These are phyloP conservation scores for Boletus fagicola DNA, from an alignment of 768 basidiomycete species.

Conservation along the genomic window DNA sequence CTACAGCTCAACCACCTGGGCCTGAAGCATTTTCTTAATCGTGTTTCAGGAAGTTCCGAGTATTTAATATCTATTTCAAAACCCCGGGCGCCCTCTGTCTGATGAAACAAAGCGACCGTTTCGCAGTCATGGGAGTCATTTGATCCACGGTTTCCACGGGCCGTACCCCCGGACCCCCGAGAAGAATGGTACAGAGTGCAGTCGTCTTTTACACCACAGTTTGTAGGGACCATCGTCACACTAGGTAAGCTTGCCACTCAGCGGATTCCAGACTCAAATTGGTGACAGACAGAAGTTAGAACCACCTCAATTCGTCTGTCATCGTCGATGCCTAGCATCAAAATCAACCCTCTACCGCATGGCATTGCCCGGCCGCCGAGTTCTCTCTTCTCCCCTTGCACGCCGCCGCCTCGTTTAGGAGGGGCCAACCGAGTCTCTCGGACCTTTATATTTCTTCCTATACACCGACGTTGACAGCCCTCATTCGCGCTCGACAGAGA, in stretches of 20 bases:
- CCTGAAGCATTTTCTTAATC: too few species aligned
- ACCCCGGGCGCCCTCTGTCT: too few species aligned
- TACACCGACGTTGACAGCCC: neutral
- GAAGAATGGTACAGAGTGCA: neutral
- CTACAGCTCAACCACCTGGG: too few species aligned
- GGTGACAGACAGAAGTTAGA: neutral
- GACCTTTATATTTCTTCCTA: neutral
- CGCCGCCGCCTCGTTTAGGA: neutral
- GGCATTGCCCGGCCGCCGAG: neutral
- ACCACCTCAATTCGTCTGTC: neutral
- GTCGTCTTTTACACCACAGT: neutral
- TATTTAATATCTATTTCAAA: too few species aligned
- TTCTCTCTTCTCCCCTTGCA: neutral
- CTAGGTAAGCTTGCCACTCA: neutral
- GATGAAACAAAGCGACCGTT: neutral
- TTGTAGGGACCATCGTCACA: neutral
- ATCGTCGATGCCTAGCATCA: neutral
- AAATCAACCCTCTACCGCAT: neutral
- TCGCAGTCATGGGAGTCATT: neutral
- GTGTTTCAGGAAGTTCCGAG: too few species aligned
- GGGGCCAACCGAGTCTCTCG: neutral
- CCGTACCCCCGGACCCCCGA: neutral
- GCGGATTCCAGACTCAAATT: neutral
- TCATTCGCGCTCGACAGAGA: neutral
- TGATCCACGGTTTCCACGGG: neutral